Percentiles rank a stretch among this genome's conserved stretches.
phyloP scores from a whole-genome alignment of 805 yeast species.

The Lachancea fermentati region DNA sequence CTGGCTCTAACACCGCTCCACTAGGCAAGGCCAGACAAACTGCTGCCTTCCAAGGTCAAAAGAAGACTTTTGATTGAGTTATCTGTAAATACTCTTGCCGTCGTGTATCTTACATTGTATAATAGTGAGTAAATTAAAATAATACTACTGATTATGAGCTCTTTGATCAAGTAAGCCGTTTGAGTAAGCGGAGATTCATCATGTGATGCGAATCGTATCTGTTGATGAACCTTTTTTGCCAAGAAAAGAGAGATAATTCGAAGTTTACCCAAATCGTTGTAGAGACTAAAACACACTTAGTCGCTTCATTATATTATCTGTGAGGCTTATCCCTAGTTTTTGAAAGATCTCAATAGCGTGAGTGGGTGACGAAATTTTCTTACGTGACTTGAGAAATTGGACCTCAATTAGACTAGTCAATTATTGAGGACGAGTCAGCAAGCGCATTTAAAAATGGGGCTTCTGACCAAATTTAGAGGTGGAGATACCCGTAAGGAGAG shows the following conservation, averaged over 20 bases:
- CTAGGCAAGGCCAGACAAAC: slow-evolving; percentile 36
- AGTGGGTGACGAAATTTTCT: no score
- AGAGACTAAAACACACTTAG: no score
- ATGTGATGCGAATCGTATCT: background rate
- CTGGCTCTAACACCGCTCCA: slow-evolving; percentile 65
- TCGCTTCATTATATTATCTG: no score
- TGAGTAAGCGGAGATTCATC: background rate
- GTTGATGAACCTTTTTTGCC: background rate
- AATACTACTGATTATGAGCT: background rate
- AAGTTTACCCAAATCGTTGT: no score
- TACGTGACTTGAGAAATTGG: no score
- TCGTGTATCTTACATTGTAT: slow-evolving; percentile 4
- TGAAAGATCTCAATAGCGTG: no score
- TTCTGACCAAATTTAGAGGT: background rate
- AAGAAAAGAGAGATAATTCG: background rate
- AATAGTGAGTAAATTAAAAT: slow-evolving; percentile 5
- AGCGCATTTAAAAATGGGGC: slow-evolving; percentile 4
- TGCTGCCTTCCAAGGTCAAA: slow-evolving; percentile 75
- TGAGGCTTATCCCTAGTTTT: no score
- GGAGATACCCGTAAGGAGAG: background rate
- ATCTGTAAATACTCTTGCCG: background rate
- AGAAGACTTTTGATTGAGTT: slow-evolving; percentile 66
- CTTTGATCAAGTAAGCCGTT: no score
- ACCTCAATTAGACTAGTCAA: background rate
- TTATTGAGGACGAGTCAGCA: background rate